A percentile compares a stretch with the other conserved stretches of the same genome.
Conservation (phyloP, 768 basidiomycete species). For the Rhizopogon vinicolor region DNA sequence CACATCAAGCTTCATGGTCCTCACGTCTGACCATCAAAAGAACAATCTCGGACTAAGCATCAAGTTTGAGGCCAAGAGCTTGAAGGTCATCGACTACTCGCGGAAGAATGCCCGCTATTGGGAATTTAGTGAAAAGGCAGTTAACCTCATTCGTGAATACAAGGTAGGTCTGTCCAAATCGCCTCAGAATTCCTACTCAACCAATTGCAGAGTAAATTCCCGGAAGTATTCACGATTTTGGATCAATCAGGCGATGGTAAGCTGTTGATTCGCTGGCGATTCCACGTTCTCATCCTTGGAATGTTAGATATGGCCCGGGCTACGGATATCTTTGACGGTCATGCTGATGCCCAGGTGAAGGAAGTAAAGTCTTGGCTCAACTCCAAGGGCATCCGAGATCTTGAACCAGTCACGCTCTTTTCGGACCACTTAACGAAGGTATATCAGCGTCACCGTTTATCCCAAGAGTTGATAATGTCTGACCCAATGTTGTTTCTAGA, state of each 20-base stretch:
- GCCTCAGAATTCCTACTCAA: neutral
- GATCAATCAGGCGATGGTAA: constrained; percentile 71
- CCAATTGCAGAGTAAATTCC: constrained; percentile 59
- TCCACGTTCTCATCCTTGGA: constrained; percentile 1
- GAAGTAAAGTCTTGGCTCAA: constrained; percentile 87
- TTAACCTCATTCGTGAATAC: constrained; percentile 80
- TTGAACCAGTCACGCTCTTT: constrained; percentile 89
- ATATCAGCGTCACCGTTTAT: neutral
- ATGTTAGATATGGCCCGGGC: constrained; percentile 70
- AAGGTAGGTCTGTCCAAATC: constrained; percentile 39
- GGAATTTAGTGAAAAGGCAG: constrained; percentile 91
- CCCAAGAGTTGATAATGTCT: neutral
- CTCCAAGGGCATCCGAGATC: constrained; percentile 78
- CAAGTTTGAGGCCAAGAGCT: constrained; percentile 91
- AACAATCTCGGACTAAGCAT: constrained; percentile 89
- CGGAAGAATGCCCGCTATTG: constrained; percentile 78
- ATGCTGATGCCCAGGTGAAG: constrained; percentile 67
- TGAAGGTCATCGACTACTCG: constrained; percentile 93
- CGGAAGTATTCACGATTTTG: constrained; percentile 74
- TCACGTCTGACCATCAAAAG: constrained; percentile 71
- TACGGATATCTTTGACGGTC: constrained; percentile 47
- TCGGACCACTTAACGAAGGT: constrained; percentile 92
- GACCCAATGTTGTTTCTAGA: constrained; percentile 34
- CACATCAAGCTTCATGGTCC: constrained; percentile 90
- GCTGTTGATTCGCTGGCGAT: neutral